These are phyloP conservation scores for Phytophthora nicotianae DNA, from an alignment of 352 stramenopile species.

Conservation along the genomic window DNA sequence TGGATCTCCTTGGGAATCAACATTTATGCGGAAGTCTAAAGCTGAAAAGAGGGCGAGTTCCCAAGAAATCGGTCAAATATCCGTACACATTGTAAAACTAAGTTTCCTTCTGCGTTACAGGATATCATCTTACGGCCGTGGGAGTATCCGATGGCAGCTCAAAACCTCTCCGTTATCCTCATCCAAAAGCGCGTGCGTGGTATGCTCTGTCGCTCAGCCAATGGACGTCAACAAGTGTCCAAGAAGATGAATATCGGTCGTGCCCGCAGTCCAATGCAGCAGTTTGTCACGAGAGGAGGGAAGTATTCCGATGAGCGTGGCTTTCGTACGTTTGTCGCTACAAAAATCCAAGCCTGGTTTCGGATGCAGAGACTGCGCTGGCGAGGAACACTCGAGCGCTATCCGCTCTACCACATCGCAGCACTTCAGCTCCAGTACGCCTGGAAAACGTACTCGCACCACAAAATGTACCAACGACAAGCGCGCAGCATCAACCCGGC, in stretches of 20 bases:
- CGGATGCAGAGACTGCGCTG: constrained; percentile 55
- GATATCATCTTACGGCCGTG: constrained; percentile 71
- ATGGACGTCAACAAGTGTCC: constrained; percentile 1
- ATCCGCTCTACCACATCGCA: constrained; percentile 85
- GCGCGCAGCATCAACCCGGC: constrained; percentile 4
- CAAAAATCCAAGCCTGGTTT: constrained; percentile 73
- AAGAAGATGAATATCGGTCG: not conserved
- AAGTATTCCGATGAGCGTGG: constrained; percentile 59
- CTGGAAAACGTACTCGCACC: constrained; percentile 64
- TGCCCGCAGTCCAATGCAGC: constrained; percentile 65
- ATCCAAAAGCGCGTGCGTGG: constrained; percentile 78
- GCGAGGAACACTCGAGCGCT: constrained; percentile 53
- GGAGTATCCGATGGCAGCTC: constrained; percentile 83
- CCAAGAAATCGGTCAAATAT: not conserved
- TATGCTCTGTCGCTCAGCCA: constrained; percentile 53
- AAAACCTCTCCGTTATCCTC: constrained; percentile 77
- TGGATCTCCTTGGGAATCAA: constrained; percentile 60
- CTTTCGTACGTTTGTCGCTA: constrained; percentile 68
- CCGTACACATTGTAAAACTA: not conserved
- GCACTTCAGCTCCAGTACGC: constrained; percentile 84
- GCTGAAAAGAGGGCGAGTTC: constrained; percentile 62
- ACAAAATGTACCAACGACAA: constrained; percentile 35
- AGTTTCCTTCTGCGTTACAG: constrained; percentile 25
- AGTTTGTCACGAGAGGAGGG: constrained; percentile 60
- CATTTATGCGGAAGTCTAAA: constrained; percentile 81